Percentiles rank a stretch among this genome's conserved stretches.
Evolutionary conservation across 805 yeast genomes (phyloP).

Genomic region (Candida caryicola): DNA sequence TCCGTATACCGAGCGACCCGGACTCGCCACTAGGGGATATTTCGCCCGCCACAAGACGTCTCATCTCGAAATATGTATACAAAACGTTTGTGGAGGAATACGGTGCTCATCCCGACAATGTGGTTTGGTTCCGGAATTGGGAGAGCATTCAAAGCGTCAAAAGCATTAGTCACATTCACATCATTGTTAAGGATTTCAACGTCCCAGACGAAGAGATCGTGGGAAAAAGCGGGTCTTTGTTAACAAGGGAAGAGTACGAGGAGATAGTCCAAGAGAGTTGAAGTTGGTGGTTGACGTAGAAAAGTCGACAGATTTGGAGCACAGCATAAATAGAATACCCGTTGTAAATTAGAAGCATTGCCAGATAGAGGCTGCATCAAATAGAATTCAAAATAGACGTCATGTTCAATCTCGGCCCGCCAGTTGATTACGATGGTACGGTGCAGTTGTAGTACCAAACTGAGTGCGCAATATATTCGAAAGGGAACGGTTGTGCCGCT

Average conservation of each 20-base stretch:
- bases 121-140: constrained; percentile 73
- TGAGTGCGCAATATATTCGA: too few species aligned
- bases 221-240: constrained; percentile 11
- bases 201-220: constrained; percentile 11
- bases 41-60: constrained; percentile 35
- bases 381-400: too few species aligned
- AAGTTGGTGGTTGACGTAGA: too few species aligned
- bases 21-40: constrained; percentile 51
- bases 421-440: too few species aligned
- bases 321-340: too few species aligned
- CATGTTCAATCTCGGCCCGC: too few species aligned
- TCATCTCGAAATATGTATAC: constrained; percentile 45
- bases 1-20: constrained; percentile 51
- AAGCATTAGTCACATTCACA: constrained; percentile 68
- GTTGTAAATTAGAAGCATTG: too few species aligned
- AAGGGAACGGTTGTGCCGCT: too few species aligned
- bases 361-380: too few species aligned
- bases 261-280: too few species aligned
- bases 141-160: constrained; percentile 65
- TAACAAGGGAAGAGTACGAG: constrained; percentile 10
- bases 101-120: constrained; percentile 36
- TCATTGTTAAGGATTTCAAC: constrained; percentile 46
- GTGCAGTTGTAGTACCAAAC: too few species aligned
- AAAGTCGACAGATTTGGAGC: too few species aligned
- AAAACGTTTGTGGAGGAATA: constrained; percentile 48